These are phyloP conservation scores for Salix brachista DNA, from an alignment of 345 rosid genomes.

Conservation along the genomic window DNA sequence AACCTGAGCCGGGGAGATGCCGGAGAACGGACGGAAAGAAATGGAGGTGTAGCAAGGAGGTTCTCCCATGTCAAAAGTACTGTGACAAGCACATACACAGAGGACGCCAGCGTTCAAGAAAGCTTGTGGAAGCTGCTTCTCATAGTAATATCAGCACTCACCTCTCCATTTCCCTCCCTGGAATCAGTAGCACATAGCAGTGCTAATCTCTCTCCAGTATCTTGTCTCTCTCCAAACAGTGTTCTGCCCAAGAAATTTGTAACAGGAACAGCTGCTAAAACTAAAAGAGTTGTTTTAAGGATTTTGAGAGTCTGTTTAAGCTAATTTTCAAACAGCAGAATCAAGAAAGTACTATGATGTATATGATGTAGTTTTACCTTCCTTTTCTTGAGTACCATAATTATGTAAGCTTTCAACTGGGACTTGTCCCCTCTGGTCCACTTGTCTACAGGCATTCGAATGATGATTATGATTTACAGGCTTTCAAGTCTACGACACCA, in stretches of 20 bases:
- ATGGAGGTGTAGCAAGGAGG: conserved; percentile 57
- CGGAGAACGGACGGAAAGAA: conserved; percentile 59
- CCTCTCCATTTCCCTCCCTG: conserved; percentile 38
- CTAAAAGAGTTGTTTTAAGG: neutral
- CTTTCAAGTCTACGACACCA: too few relatives aligned
- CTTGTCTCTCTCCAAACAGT: conserved; percentile 8
- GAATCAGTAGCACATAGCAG: neutral
- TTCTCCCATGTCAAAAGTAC: conserved; percentile 41
- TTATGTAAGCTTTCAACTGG: neutral
- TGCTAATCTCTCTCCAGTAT: conserved; percentile 4
- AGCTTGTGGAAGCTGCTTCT: conserved; percentile 50
- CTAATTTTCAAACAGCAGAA: neutral
- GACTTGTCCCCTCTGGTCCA: neutral
- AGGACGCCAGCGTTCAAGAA: conserved; percentile 52
- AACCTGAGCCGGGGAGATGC: conserved; percentile 51
- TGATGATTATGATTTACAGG: too few relatives aligned
- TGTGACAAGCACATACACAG: conserved; percentile 51
- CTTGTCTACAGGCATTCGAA: too few relatives aligned
- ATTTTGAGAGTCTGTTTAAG: neutral
- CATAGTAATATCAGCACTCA: conserved; percentile 11
- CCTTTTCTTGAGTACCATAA: too few relatives aligned
- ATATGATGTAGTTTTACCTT: neutral
- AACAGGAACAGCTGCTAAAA: neutral
- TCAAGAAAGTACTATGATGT: neutral
- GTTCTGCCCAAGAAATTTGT: neutral